phyloP scores from a whole-genome alignment of 352 stramenopile genomes.

The Pythium utonaiense region DNA sequence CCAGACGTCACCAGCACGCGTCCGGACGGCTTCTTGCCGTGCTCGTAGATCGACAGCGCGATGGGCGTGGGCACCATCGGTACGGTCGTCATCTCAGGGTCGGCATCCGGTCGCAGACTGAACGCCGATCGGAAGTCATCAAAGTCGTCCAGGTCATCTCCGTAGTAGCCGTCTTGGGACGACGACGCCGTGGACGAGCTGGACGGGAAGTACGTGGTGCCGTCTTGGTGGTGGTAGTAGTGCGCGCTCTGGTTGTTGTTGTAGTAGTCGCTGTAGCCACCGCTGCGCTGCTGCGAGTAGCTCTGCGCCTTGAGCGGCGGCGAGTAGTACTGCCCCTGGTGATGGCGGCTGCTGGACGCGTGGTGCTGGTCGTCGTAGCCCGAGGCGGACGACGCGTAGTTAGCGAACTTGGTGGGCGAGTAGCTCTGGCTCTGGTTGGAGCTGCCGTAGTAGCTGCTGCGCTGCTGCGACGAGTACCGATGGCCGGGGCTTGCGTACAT shows the following conservation, averaged over 20 bases:
- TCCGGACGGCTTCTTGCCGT: slow-evolving; percentile 73
- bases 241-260: slow-evolving; percentile 34
- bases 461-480: slow-evolving; percentile 16
- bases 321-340: slow-evolving; percentile 17
- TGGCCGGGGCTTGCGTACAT: slow-evolving; percentile 21
- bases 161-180: slow-evolving; percentile 75
- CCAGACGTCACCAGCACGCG: slow-evolving; percentile 68
- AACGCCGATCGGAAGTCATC: slow-evolving; percentile 44
- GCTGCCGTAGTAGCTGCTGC: slow-evolving; percentile 12
- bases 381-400: background rate
- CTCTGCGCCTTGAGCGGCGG: slow-evolving; percentile 25
- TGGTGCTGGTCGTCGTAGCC: slow-evolving; percentile 14
- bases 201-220: slow-evolving; percentile 46
- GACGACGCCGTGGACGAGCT: slow-evolving; percentile 76
- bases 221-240: slow-evolving; percentile 37
- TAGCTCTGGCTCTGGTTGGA: slow-evolving; percentile 25
- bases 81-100: slow-evolving; percentile 73
- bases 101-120: slow-evolving; percentile 22
- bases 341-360: background rate
- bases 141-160: slow-evolving; percentile 67
- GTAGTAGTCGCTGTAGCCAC: slow-evolving; percentile 39
- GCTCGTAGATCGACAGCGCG: slow-evolving; percentile 70
- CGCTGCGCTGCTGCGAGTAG: slow-evolving; percentile 9
- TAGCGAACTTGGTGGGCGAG: slow-evolving; percentile 24
- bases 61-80: slow-evolving; percentile 70